phyloP scores from a whole-genome alignment of 2,329 filamentous ascomycete genomes.

The Lasiodiplodia gonubiensis region DNA sequence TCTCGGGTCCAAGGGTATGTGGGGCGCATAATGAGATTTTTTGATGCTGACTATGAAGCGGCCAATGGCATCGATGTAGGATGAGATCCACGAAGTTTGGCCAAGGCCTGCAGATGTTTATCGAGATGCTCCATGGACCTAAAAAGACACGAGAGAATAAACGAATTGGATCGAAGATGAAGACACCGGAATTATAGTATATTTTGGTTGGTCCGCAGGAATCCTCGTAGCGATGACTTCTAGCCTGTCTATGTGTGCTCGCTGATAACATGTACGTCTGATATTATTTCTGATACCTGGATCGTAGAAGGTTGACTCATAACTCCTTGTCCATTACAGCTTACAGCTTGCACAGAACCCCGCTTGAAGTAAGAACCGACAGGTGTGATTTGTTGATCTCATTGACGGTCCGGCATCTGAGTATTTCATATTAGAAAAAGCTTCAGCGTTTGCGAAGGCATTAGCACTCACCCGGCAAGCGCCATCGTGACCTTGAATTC shows the following conservation, averaged over 20 bases:
- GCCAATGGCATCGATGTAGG: background rate
- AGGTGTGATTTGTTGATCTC: constrained; percentile 29
- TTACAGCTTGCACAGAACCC: constrained; percentile 18
- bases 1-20: background rate
- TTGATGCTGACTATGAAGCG: background rate
- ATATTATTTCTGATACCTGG: background rate
- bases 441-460: too few species aligned
- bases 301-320: background rate
- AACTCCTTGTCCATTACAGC: background rate
- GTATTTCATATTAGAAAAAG: background rate
- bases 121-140: too few species aligned
- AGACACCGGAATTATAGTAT: background rate
- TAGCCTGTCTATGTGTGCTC: background rate
- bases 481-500: constrained; percentile 41
- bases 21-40: constrained; percentile 1
- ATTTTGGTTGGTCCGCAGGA: background rate
- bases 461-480: constrained; percentile 34
- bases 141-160: too few species aligned
- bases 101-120: too few species aligned
- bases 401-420: constrained; percentile 20
- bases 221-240: background rate
- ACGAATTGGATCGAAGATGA: too few species aligned
- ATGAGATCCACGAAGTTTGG: too few species aligned
- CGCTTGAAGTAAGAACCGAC: constrained; percentile 10
- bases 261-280: background rate